Conservation (phyloP, 257 asterid species). For the Solanum pimpinellifolium region DNA sequence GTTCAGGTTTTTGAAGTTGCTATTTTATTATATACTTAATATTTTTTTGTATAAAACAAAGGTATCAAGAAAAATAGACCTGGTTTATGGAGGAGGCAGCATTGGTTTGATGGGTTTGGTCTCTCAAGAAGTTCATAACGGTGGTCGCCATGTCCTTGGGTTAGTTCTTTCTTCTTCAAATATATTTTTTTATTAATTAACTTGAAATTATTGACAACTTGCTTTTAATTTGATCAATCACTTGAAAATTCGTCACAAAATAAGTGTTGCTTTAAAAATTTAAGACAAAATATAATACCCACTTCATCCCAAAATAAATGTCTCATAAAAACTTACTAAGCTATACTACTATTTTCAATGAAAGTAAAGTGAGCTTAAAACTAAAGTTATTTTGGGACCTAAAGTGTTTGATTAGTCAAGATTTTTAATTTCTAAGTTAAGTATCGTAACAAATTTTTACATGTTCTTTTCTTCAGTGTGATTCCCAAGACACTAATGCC, state of each 20-base stretch:
- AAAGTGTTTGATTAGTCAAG: background rate
- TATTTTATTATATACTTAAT: no score
- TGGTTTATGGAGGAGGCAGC: slow-evolving; percentile 29
- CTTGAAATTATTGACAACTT: background rate
- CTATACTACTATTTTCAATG: background rate
- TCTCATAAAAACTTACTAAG: no score
- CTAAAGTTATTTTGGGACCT: no score
- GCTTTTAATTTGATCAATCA: background rate
- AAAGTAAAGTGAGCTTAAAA: background rate
- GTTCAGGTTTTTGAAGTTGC: background rate
- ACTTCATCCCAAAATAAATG: no score
- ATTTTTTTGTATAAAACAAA: background rate
- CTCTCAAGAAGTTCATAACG: slow-evolving; percentile 18
- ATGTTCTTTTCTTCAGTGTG: background rate
- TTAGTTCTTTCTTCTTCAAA: background rate
- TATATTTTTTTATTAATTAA: background rate
- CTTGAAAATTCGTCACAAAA: no score
- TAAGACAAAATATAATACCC: background rate
- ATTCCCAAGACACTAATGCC: slow-evolving; percentile 20
- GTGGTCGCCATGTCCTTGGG: slow-evolving; percentile 32
- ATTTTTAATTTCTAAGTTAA: background rate
- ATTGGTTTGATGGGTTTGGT: slow-evolving; percentile 25
- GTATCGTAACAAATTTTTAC: background rate
- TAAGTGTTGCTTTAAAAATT: background rate
- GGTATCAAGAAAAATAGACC: slow-evolving; percentile 16